Percentiles rank a stretch among this genome's conserved stretches.
Conservation (phyloP, 441 rosid genomes). For the Gossypium gossypioides region DNA sequence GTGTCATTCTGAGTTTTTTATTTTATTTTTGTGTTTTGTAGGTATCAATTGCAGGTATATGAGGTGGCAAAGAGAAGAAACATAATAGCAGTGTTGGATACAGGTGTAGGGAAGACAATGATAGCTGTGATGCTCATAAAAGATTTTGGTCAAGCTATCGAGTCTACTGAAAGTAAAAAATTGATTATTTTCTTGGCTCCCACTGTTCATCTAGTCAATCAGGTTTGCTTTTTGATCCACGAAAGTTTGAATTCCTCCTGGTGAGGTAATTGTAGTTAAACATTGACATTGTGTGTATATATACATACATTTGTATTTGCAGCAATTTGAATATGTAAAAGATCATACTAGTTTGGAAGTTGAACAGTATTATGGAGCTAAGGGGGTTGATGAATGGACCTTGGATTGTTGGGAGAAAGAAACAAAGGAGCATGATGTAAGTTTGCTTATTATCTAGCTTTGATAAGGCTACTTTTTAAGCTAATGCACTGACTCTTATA, state of each 20-base stretch:
- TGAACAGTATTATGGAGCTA: conserved; percentile 66
- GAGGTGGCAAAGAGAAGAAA: conserved; percentile 67
- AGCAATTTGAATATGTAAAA: conserved; percentile 67
- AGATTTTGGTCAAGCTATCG: conserved; percentile 28
- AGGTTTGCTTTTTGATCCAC: conserved; percentile 31
- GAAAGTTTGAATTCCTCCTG: background rate
- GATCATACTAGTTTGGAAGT: conserved; percentile 34
- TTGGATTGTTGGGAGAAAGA: conserved; percentile 58
- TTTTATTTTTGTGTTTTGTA: conserved; percentile 12
- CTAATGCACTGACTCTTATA: background rate
- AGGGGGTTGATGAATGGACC: conserved; percentile 66
- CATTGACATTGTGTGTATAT: background rate
- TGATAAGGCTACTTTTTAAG: background rate
- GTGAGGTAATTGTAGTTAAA: background rate
- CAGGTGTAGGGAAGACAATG: conserved; percentile 61
- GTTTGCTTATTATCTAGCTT: conserved; percentile 17
- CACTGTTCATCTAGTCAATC: conserved; percentile 65
- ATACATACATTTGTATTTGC: conserved; percentile 14
- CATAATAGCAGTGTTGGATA: conserved; percentile 59
- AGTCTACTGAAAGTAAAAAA: conserved; percentile 31
- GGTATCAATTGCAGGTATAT: conserved; percentile 50
- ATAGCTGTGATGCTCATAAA: conserved; percentile 62
- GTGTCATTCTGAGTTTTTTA: background rate
- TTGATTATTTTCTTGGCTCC: conserved; percentile 70
- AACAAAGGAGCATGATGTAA: conserved; percentile 50